Evolutionary conservation across 2,329 filamentous ascomycete genomes (phyloP), one percentile per base, ranked within the genome.

Genomic region (Paecilomyces formosus): DNA sequence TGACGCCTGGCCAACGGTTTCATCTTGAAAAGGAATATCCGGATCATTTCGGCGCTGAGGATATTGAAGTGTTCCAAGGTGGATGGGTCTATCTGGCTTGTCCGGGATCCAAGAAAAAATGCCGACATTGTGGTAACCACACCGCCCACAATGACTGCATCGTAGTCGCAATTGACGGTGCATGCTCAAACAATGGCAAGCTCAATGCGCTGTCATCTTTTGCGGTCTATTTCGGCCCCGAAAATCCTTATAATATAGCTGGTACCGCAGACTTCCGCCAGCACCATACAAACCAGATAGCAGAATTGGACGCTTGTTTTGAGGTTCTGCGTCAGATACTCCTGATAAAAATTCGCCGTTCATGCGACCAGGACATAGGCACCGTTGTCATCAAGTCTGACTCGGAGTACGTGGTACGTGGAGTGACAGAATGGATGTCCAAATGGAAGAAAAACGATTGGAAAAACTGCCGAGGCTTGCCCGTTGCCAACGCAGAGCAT

Each of bases 401-500:
- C 45, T 75, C 74, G 0, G 63, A 62, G n/a, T 74, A 71, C 30
- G 15, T 76, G 4, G 68, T 73, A 1, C 63, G 71, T 24, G 65
- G 68, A 3, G 63, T 73, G 58, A 68, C 70, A 1, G 60, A 67
- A 6, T 72, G 65, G 63, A 63, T 75, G 5, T 56, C 62, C 2
- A 64, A 66, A 22, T 76, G 72, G 71, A 67, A 70, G 33, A 31
- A 55, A 0, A 69, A 71, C 45, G 65, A 64, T 1, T 73, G 65
- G 57, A 64, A 63, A 15, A 68, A 66, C 9, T 59, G 64, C 5
- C 61, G 60, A 9, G 67, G 71, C 0, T 28, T 54, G 6, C 58
- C 33, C 2, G 62, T 74, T 11, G 64, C 61, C 1, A 69, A 72
- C 11, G 33, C 33, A 39, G 15, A 2, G 12, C 2, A 39, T 5